These are phyloP conservation scores for Tuber magnatum DNA, from an alignment of 495 filamentous ascomycete genomes.

Conservation along the genomic window DNA sequence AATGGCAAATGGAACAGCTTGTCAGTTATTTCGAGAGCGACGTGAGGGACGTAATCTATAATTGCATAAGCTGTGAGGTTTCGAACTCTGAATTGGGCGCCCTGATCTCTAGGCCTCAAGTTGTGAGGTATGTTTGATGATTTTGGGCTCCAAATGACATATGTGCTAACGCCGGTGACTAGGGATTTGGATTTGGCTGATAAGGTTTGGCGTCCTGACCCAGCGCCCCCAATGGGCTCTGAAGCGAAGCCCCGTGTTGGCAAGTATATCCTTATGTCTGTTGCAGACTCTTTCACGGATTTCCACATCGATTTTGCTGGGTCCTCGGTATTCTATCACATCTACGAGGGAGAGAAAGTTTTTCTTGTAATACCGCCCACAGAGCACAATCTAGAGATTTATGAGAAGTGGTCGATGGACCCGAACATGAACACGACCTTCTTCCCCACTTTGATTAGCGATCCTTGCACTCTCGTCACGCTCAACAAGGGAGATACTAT, in stretches of 20 bases:
- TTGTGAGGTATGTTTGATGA: constrained; percentile 52
- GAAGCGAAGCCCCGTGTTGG: constrained; percentile 46
- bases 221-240: constrained; percentile 52
- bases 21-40: constrained; percentile 67
- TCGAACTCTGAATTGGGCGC: constrained; percentile 60
- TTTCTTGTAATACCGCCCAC: constrained; percentile 75
- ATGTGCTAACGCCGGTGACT: neutral
- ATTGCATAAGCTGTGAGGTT: constrained; percentile 71
- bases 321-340: constrained; percentile 72
- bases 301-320: constrained; percentile 78
- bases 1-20: constrained; percentile 66
- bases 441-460: constrained; percentile 45
- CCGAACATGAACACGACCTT: constrained; percentile 61
- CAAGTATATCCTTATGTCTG: constrained; percentile 58
- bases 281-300: constrained; percentile 71
- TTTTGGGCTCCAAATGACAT: constrained; percentile 36
- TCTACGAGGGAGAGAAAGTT: constrained; percentile 66
- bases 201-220: constrained; percentile 61
- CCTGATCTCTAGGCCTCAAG: constrained; percentile 60
- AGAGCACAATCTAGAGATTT: constrained; percentile 65
- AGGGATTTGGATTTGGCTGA: constrained; percentile 56
- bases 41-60: constrained; percentile 58
- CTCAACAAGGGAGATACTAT: constrained; percentile 68
- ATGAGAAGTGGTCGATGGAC: constrained; percentile 70
- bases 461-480: constrained; percentile 67